These are phyloP conservation scores for Calonectria naviculata DNA, from an alignment of 2,329 filamentous ascomycete species.

Conservation along the genomic window DNA sequence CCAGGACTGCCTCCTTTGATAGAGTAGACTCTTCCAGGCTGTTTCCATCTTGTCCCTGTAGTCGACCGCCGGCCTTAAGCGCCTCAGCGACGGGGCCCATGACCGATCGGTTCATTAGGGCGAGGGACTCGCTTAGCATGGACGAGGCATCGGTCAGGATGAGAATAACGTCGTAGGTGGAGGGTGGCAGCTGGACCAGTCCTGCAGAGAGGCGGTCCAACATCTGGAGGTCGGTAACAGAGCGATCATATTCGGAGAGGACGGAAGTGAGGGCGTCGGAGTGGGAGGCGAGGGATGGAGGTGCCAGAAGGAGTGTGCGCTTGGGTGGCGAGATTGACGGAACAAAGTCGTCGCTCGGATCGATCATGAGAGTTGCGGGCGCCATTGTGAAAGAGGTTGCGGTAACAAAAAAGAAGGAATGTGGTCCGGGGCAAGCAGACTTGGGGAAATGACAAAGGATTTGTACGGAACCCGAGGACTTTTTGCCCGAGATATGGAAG, in stretches of 20 bases:
- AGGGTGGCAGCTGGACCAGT: constrained; percentile 78
- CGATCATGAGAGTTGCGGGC: constrained; percentile 65
- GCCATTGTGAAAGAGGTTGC: constrained; percentile 52
- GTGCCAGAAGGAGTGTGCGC: constrained; percentile 86
- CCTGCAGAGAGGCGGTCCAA: constrained; percentile 90
- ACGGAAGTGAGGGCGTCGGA: constrained; percentile 80
- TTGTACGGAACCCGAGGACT: constrained; percentile 34
- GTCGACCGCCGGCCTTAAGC: constrained; percentile 74
- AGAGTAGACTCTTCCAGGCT: constrained; percentile 54
- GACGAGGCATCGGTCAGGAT: constrained; percentile 84
- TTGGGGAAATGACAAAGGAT: constrained; percentile 26
- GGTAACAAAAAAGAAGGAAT: not conserved
- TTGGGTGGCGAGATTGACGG: constrained; percentile 42
- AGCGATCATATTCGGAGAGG: constrained; percentile 78
- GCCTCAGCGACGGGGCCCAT: constrained; percentile 76
- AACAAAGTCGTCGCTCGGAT: constrained; percentile 65
- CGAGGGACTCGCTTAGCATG: constrained; percentile 71
- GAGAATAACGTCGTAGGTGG: constrained; percentile 86
- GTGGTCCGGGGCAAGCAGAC: constrained; percentile 7
- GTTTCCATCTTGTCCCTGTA: constrained; percentile 78
- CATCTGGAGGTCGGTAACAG: constrained; percentile 92
- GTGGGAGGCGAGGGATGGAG: constrained; percentile 88
- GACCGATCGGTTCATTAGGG: constrained; percentile 74
- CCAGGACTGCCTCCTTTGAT: constrained; percentile 81
- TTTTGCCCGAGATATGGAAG: constrained; percentile 32